Evolutionary conservation across 768 basidiomycete genomes (phyloP).

Genomic region (button mushroom (Agaricus bisporus)): DNA sequence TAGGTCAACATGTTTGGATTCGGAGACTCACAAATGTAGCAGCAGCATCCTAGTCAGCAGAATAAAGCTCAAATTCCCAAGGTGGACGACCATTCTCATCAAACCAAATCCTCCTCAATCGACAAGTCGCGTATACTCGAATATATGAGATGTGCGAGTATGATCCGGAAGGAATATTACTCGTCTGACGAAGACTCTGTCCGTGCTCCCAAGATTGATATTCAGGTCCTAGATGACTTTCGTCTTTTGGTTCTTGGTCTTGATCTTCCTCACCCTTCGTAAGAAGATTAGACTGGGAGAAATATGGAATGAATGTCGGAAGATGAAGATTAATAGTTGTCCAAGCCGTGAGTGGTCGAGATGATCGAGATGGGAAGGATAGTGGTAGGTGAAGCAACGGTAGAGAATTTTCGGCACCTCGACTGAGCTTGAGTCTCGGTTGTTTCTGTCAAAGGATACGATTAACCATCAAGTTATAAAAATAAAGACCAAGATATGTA

Average conservation of each 20-base stretch:
- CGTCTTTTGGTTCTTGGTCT: not conserved
- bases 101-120: slow-evolving; percentile 74
- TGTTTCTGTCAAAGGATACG: slow-evolving; percentile 36
- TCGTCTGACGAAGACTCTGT: no score
- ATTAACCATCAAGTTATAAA: slow-evolving; percentile 1
- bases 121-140: slow-evolving; percentile 74
- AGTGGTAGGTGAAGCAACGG: slow-evolving; percentile 71
- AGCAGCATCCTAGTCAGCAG: slow-evolving; percentile 13
- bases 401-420: slow-evolving; percentile 18
- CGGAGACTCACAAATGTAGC: no score
- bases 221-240: no score
- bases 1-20: no score
- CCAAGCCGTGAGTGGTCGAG: slow-evolving; percentile 64
- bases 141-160: slow-evolving; percentile 68
- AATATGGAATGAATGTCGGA: slow-evolving; percentile 53
- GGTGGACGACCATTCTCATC: slow-evolving; percentile 50
- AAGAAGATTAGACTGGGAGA: slow-evolving; percentile 36
- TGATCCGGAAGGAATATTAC: not conserved
- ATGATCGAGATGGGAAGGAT: slow-evolving; percentile 49
- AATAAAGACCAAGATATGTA: not conserved
- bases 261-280: not conserved
- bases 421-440: slow-evolving; percentile 39
- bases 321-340: slow-evolving; percentile 56
- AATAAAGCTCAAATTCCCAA: slow-evolving; percentile 75
- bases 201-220: no score